Percentiles rank a stretch among this genome's conserved stretches.
Conservation (phyloP, 306 rosid species). For the Adenanthera pavonina region DNA sequence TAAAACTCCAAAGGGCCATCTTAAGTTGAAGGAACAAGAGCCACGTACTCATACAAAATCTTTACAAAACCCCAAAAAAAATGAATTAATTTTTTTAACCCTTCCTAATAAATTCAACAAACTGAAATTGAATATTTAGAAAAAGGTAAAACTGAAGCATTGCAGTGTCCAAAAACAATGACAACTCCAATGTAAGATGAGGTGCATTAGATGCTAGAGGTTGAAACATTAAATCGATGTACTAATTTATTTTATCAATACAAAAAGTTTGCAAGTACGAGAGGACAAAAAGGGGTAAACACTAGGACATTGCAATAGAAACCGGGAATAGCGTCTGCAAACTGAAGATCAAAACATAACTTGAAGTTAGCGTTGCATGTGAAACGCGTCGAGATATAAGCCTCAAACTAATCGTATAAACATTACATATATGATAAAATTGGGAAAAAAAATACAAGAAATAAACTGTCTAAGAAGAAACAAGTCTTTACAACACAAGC, state of each 20-base stretch:
- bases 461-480: background rate
- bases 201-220: background rate
- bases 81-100: no score
- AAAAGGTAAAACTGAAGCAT: background rate
- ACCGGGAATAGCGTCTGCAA: constrained; percentile 1
- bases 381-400: constrained; percentile 14
- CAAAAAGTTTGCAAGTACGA: background rate
- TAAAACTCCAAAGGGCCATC: no score
- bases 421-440: constrained; percentile 10
- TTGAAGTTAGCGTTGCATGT: background rate
- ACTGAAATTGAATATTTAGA: background rate
- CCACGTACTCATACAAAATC: no score
- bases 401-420: constrained; percentile 32
- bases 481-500: constrained; percentile 1
- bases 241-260: background rate
- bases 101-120: no score
- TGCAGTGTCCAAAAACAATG: background rate
- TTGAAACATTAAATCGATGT: background rate
- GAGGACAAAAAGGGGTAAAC: background rate
- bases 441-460: background rate
- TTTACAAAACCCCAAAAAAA: no score
- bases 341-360: constrained; percentile 1
- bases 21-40: no score
- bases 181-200: constrained; percentile 13
- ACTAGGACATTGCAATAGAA: background rate